Evolutionary conservation across 2,329 filamentous ascomycete genomes (phyloP).

Genomic region (Xylariaceae sp.): DNA sequence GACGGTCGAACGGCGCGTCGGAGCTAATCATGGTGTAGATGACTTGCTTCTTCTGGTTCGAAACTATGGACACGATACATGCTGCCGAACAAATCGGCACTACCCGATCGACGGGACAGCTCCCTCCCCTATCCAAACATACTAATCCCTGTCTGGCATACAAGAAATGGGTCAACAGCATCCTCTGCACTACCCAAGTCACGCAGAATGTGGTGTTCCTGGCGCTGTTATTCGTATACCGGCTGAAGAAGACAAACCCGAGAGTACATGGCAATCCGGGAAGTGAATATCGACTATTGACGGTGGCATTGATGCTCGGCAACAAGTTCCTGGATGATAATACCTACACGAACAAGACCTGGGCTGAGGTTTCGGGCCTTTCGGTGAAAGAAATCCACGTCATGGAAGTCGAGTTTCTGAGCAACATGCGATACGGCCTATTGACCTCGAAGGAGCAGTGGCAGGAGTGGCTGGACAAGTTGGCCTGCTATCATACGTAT

Average conservation of each 20-base stretch:
- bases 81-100: slow-evolving; percentile 61
- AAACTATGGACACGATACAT: slow-evolving; percentile 74
- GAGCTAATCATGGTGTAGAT: slow-evolving; percentile 53
- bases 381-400: slow-evolving; percentile 93
- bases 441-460: slow-evolving; percentile 83
- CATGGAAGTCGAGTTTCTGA: slow-evolving; percentile 99
- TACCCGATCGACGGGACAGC: slow-evolving; percentile 36
- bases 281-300: slow-evolving; percentile 88
- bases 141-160: slow-evolving; percentile 77
- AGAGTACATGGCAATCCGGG: slow-evolving; percentile 85
- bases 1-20: slow-evolving; percentile 4
- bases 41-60: slow-evolving; percentile 97
- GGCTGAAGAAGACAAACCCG: slow-evolving; percentile 85
- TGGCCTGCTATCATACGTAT: slow-evolving; percentile 78
- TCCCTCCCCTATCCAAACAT: slow-evolving; percentile 57
- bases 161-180: slow-evolving; percentile 87
- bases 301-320: slow-evolving; percentile 92
- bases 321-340: slow-evolving; percentile 99
- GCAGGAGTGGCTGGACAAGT: slow-evolving; percentile 78
- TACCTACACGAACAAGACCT: slow-evolving; percentile 99
- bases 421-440: slow-evolving; percentile 94
- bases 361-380: slow-evolving; percentile 96
- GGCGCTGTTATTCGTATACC: slow-evolving; percentile 87
- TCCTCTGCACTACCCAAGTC: slow-evolving; percentile 90
- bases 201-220: slow-evolving; percentile 92